These are phyloP conservation scores for Colletotrichum truncatum DNA, from an alignment of 2,329 filamentous ascomycete species.

Conservation along the genomic window DNA sequence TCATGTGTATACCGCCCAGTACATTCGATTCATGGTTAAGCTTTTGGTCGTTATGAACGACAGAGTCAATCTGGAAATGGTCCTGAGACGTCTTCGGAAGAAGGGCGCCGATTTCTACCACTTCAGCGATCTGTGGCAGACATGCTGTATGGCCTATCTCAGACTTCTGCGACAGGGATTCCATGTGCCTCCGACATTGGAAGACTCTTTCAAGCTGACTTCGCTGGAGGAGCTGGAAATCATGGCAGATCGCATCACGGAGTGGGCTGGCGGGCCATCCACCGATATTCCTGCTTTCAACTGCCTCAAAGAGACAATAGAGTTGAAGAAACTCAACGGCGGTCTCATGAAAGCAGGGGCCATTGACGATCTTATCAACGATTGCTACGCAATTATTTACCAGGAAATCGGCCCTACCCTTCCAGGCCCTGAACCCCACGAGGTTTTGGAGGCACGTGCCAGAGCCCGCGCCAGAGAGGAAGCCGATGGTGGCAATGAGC, in stretches of 20 bases:
- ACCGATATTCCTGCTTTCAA: slow-evolving; percentile 55
- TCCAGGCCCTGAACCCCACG: slow-evolving; percentile 57
- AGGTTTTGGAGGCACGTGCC: slow-evolving; percentile 55
- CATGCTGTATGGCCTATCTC: slow-evolving; percentile 62
- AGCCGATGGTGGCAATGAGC: slow-evolving; percentile 46
- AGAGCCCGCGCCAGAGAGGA: slow-evolving; percentile 50
- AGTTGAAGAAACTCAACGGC: slow-evolving; percentile 79
- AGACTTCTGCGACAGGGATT: slow-evolving; percentile 61
- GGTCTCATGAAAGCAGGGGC: slow-evolving; percentile 84
- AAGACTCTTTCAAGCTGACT: slow-evolving; percentile 65
- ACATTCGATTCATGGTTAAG: slow-evolving; percentile 82
- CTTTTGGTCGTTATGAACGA: slow-evolving; percentile 81
- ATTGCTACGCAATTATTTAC: slow-evolving; percentile 85
- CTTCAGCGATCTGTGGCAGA: slow-evolving; percentile 68
- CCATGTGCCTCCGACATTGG: slow-evolving; percentile 53
- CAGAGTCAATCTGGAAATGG: slow-evolving; percentile 77
- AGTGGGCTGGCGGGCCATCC: slow-evolving; percentile 58
- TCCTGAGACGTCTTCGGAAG: slow-evolving; percentile 82
- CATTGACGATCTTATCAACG: slow-evolving; percentile 93
- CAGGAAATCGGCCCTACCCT: slow-evolving; percentile 70
- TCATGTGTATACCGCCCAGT: slow-evolving; percentile 90
- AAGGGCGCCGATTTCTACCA: slow-evolving; percentile 80
- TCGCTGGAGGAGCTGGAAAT: slow-evolving; percentile 67
- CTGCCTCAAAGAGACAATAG: slow-evolving; percentile 66
- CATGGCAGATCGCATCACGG: slow-evolving; percentile 60